Evolutionary conservation across 257 asterid species (phyloP), one percentile per base, ranked within the genome.

Genomic region (Striga asiatica): DNA sequence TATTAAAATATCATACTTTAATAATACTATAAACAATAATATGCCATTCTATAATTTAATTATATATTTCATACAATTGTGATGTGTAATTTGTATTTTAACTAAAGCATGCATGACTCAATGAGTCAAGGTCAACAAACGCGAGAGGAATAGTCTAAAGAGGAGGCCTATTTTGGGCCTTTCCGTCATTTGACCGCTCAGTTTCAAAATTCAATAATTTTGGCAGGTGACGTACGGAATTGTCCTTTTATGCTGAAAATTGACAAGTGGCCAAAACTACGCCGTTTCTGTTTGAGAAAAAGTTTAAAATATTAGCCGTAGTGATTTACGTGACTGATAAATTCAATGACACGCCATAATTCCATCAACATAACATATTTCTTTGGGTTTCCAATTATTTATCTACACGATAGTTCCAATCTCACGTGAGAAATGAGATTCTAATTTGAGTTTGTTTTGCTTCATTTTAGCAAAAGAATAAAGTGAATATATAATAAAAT

Each of bases 181-280:
- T 47, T 61, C 19, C 17, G 29, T 20, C 31, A 12, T 31, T 38
- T 41, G 11, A 20, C 31, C 25, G 31, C 18, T 46, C 62, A 16
- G 8, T 28, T 67, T 60, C 35, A 4, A 5, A n/a, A 20, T 31
- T 4, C 3, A 11, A 47, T 20, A 16, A 49, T 13, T 27, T 42
- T 28, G 71, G 54, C 47, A 10, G n/a, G 50, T 55, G 62, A 32
- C 69, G 69, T 69, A 69, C 66, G 70, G 66, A 62, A n/a, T 18
- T 57, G 59, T 43, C 66, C 58, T 50, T 37, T 34, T 3, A 12
- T 5, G 7, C n/a, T n/a, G 31, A 19, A 8, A n/a, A n/a, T n/a
- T n/a, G n/a, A n/a, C n/a, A n/a, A n/a, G n/a, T 2, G 27, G 16
- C 19, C 35, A 2, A 38, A 55, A 68, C 73, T 12, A 11, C 54